Conservation (phyloP, 495 filamentous ascomycete species). For the Apodospora peruviana region DNA sequence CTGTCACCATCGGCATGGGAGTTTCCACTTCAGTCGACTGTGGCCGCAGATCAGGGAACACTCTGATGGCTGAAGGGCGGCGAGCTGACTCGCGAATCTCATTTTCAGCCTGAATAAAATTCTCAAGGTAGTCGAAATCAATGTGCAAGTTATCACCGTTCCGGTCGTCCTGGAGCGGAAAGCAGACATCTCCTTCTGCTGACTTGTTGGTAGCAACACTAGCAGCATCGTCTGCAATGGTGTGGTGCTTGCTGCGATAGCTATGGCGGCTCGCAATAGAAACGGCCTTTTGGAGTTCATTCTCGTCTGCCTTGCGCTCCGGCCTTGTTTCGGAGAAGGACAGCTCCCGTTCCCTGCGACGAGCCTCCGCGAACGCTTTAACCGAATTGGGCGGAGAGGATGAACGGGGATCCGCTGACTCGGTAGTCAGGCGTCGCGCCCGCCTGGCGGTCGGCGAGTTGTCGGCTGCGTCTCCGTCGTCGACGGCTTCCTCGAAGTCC, state of each 20-base stretch:
- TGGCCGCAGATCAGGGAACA: constrained; percentile 59
- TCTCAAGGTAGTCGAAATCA: constrained; percentile 85
- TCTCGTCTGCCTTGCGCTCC: constrained; percentile 43
- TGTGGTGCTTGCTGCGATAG: constrained; percentile 40
- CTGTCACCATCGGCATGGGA: constrained; percentile 28
- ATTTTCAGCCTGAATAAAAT: constrained; percentile 55
- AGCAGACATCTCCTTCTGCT: constrained; percentile 82
- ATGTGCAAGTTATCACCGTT: constrained; percentile 50
- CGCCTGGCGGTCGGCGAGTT: constrained; percentile 30
- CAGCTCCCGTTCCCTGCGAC: constrained; percentile 51
- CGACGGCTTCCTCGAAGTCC: constrained; percentile 69
- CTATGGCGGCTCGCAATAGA: constrained; percentile 61
- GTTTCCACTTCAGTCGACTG: constrained; percentile 10
- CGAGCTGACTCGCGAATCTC: constrained; percentile 46
- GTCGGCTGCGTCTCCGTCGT: constrained; percentile 67
- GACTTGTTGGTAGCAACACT: constrained; percentile 49
- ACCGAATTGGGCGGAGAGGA: constrained; percentile 93
- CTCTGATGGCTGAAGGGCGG: constrained; percentile 32
- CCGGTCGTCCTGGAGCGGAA: constrained; percentile 53
- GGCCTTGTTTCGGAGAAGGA: constrained; percentile 41
- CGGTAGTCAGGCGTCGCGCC: constrained; percentile 43
- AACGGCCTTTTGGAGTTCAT: constrained; percentile 62
- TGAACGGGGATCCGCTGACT: constrained; percentile 50
- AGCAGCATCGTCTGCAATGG: constrained; percentile 38
- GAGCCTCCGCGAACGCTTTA: constrained; percentile 86